Base-by-base conservation (phyloP, 2,329 filamentous ascomycete species). In the Colletotrichum acutatum region DNA sequence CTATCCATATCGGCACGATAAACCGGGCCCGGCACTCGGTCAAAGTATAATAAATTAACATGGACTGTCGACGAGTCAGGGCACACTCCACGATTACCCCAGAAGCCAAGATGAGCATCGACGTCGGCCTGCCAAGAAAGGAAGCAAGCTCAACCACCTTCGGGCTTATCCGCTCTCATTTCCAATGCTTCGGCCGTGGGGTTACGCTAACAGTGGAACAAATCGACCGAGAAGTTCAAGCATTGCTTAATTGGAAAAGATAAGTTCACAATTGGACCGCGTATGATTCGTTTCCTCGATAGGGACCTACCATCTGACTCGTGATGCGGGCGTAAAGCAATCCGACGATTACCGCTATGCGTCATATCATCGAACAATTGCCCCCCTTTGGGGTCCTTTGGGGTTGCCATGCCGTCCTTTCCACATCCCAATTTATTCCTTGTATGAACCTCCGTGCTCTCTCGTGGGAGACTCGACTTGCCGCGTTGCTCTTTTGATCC, bases 41-140 rank as follows among this genome's bases (percentile, higher is more conserved):
- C 26, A 72, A 60, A 68, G 57, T 68, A n/a, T 62, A 19, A 62
- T 71, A 68, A 22, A 72, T 69, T 65, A 32, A 53, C 30, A 8
- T 49, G 37, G n/a, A 34, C 26, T n/a, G 11, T n/a, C 32, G 46
- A 46, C 66, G 70, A 72, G 70, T 72, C 70, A 69, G 60, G 28
- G 11, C 19, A 30, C 24, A 49, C 59, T 59, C 66, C 59, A 70
- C 70, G 70, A 65, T 72, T 65, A 72, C 66, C 66, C 59, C 70
- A 12, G 66, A 69, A 72, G 66, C 59, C 59, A 64, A 70, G 53
- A 42, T 60, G 30, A 56, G 5, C 53, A 60, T 26, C 65, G 66
- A 28, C 66, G 34, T 32, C 8, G 24, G 37, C 57, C 11, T 46
- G 42, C 66, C 53, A 49, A 49, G 42, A 42, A 30, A n/a, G 54